Base-by-base conservation (phyloP, 1,139 yeast genomes). In the Starmera stellimalicola region DNA sequence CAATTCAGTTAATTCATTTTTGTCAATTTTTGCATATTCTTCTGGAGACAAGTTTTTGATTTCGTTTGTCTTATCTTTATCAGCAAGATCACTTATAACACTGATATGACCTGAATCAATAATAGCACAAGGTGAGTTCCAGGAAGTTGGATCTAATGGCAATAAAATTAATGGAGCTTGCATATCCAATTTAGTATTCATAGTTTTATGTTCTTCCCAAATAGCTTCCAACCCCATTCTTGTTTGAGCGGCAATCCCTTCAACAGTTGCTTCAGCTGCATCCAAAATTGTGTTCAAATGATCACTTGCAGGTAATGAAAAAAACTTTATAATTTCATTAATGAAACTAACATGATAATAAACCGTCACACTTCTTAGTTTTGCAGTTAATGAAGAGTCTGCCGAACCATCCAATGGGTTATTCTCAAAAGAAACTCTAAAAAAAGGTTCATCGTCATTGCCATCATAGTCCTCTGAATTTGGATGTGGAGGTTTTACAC, bases 101-200 rank as follows among this genome's bases (percentile, higher is more conserved):
- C 88, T 78, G 23, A 93, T 79, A 54, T 91, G 96, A 50, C 99
- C 99, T 11, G 97, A 96, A 67, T 93, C 98, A 37, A 93, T 65
- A 11, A 91, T 74, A 5, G 91, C 88, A 40, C 94, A 95, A 0
- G 96, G 94, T 0, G 96, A 77, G 28, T 80, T 68, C 76, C 84
- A 77, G 43, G 73, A 75, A 11, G 75, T 70, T 0, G 94, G 83
- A 50, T 85, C 84, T 16, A 85, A 63, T 0, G 98, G 98, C 26
- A 91, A 49, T n/a, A 91, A 82, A 19, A 93, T 75, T 42, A 93
- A 65, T 0, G 99, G 98, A 0, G 98, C 95, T 51, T 88, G 95
- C 33, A 93, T 63, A 55, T 93, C 97, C 40, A 91, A 68, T 46
- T 82, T 76, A 18, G 88, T 72, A 51, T 85, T 80, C 33, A 88